These are phyloP conservation scores for Spencermartinsiella ligniputridi DNA, from an alignment of 1,139 yeast genomes.

Conservation along the genomic window DNA sequence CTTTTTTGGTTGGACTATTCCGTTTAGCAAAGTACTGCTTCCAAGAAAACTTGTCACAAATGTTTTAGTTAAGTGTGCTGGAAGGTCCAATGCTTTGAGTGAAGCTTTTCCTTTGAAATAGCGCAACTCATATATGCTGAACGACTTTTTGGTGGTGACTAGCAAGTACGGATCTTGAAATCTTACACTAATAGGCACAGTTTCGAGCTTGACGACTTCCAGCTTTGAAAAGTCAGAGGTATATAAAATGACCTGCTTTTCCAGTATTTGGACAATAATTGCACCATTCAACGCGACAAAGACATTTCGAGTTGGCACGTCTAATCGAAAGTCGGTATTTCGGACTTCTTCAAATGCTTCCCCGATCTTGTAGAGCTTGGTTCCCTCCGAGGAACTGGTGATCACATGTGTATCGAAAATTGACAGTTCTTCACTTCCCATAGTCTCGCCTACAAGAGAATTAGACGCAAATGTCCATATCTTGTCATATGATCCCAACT, in stretches of 20 bases:
- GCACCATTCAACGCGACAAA: slow-evolving; percentile 57
- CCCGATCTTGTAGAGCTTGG: slow-evolving; percentile 54
- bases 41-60: background rate
- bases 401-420: slow-evolving; percentile 54
- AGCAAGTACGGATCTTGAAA: slow-evolving; percentile 8
- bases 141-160: background rate
- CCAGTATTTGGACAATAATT: slow-evolving; percentile 69
- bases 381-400: slow-evolving; percentile 44
- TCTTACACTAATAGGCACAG: slow-evolving; percentile 2
- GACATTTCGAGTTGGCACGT: slow-evolving; percentile 63
- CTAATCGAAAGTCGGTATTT: slow-evolving; percentile 57
- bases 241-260: slow-evolving; percentile 59
- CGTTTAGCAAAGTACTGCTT: background rate
- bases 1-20: background rate
- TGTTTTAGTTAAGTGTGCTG: background rate
- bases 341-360: slow-evolving; percentile 63
- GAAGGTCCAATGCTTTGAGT: background rate
- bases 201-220: slow-evolving; percentile 16
- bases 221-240: slow-evolving; percentile 54
- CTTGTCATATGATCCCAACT: slow-evolving; percentile 44
- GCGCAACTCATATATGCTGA: background rate
- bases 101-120: background rate
- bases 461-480: slow-evolving; percentile 35
- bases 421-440: slow-evolving; percentile 19
- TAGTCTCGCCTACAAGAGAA: slow-evolving; percentile 13